Percentiles rank a stretch among this genome's conserved stretches.
Evolutionary conservation across 768 basidiomycete species (phyloP).

Genomic region (Cyclocybe aegerita): DNA sequence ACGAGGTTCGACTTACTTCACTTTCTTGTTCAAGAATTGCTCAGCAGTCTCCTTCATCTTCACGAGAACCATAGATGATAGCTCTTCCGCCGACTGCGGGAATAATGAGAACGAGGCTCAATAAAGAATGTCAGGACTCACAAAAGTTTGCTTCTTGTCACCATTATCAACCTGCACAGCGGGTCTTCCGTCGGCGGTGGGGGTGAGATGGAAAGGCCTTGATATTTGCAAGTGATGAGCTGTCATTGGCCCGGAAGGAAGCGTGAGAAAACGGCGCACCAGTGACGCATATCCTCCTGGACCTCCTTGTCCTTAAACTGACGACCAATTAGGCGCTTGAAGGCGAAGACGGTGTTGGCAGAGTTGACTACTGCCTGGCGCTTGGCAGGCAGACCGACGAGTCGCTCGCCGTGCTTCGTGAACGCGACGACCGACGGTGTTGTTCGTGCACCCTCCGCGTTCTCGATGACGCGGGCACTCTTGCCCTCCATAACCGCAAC

Average conservation of each 20-base stretch:
- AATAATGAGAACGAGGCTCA: conserved; percentile 9
- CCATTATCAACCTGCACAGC: conserved; percentile 84
- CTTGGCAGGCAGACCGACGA: conserved; percentile 95
- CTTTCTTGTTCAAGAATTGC: conserved; percentile 87
- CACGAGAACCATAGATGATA: conserved; percentile 82
- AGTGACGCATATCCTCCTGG: conserved; percentile 84
- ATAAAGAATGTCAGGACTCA: conserved; percentile 35
- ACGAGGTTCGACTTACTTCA: conserved; percentile 70
- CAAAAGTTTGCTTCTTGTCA: conserved; percentile 79
- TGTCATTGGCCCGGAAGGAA: background rate
- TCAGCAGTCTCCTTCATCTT: conserved; percentile 99
- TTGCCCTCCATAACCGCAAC: conserved; percentile 96
- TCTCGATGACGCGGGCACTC: conserved; percentile 93
- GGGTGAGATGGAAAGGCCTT: conserved; percentile 82
- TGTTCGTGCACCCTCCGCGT: conserved; percentile 95
- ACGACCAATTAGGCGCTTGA: conserved; percentile 94
- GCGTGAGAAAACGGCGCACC: conserved; percentile 42
- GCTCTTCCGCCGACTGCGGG: conserved; percentile 74
- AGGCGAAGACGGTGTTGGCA: conserved; percentile 89
- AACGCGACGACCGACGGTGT: conserved; percentile 99
- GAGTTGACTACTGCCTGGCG: conserved; percentile 97
- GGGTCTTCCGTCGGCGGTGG: conserved; percentile 72
- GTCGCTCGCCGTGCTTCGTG: conserved; percentile 96
- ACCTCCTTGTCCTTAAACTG: conserved; percentile 94
- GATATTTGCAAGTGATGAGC: conserved; percentile 1